Percentiles rank a stretch among this genome's conserved stretches.
phyloP scores from a whole-genome alignment of 805 yeast species.

The Babjeviella inositovora region DNA sequence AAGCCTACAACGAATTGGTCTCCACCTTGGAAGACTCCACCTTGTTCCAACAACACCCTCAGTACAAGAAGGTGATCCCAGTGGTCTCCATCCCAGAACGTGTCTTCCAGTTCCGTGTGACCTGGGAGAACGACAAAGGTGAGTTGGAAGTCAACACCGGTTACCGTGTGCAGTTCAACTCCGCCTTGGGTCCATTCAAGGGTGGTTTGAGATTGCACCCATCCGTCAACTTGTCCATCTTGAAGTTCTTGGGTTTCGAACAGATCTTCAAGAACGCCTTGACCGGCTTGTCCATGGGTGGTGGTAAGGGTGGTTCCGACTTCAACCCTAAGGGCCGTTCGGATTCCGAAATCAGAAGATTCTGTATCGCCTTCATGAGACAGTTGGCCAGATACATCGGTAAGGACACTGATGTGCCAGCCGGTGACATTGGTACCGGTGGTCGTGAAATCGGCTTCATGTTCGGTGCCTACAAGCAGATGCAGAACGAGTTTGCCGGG shows the following conservation, averaged over 20 bases:
- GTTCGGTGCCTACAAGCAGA: conserved; percentile 91
- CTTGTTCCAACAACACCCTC: conserved; percentile 76
- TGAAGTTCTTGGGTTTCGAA: conserved; percentile 94
- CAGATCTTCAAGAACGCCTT: conserved; percentile 97
- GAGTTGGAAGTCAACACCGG: conserved; percentile 89
- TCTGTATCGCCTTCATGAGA: conserved; percentile 91
- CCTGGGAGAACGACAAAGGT: conserved; percentile 95
- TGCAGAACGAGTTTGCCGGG: conserved; percentile 91
- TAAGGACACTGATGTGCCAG: conserved; percentile 95
- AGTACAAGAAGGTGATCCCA: conserved; percentile 75
- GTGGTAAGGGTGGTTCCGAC: conserved; percentile 99
- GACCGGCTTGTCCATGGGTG: conserved; percentile 96
- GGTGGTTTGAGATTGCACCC: conserved; percentile 99
- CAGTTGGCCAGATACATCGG: conserved; percentile 95
- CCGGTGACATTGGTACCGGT: conserved; percentile 98
- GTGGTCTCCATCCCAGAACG: conserved; percentile 94
- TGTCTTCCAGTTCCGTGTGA: conserved; percentile 90
- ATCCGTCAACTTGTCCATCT: conserved; percentile 84
- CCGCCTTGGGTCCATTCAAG: conserved; percentile 97
- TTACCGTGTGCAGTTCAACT: conserved; percentile 96
- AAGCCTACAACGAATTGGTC: conserved; percentile 90
- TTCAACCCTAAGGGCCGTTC: conserved; percentile 94
- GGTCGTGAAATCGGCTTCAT: conserved; percentile 91
- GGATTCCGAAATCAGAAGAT: conserved; percentile 88
- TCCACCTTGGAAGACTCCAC: conserved; percentile 85